Evolutionary conservation across 2,329 filamentous ascomycete genomes (phyloP).

Genomic region (Alternaria triticimaculans): DNA sequence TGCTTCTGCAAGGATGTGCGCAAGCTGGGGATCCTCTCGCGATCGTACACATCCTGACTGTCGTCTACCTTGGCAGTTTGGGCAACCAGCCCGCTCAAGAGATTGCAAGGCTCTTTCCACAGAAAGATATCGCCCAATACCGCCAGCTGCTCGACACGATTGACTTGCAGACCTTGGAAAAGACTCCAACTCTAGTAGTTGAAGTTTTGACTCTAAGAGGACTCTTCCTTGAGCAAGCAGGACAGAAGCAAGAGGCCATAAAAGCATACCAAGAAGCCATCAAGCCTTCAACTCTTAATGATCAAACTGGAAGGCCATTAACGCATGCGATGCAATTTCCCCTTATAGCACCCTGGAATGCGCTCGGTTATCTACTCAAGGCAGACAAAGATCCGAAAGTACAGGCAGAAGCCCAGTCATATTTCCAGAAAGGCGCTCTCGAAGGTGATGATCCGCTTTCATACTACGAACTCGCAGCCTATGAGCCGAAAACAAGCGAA

Average conservation of each 20-base stretch:
- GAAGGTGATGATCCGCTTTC: conserved; percentile 54
- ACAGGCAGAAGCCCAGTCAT: conserved; percentile 33
- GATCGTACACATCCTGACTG: conserved; percentile 38
- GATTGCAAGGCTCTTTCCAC: conserved; percentile 25
- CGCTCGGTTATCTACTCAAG: conserved; percentile 35
- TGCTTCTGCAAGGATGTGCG: conserved; percentile 38
- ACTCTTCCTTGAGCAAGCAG: conserved; percentile 37
- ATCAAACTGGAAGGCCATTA: conserved; percentile 8
- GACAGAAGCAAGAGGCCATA: conserved; percentile 27
- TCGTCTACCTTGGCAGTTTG: conserved; percentile 25
- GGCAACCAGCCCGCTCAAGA: conserved; percentile 18
- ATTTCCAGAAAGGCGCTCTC: conserved; percentile 46
- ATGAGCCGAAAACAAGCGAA: conserved; percentile 32
- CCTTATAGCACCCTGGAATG: conserved; percentile 40
- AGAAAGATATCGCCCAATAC: conserved; percentile 25
- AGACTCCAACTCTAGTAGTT: conserved; percentile 21
- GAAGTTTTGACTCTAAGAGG: conserved; percentile 41
- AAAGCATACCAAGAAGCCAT: conserved; percentile 33
- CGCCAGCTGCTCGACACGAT: conserved; percentile 28
- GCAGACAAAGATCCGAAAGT: conserved; percentile 16
- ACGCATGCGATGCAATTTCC: conserved; percentile 35
- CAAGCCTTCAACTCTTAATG: conserved; percentile 18
- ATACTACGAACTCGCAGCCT: conserved; percentile 47
- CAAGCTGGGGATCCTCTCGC: conserved; percentile 36
- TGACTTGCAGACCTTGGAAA: conserved; percentile 11